Evolutionary conservation across 2,329 filamentous ascomycete genomes (phyloP).

Genomic region (Nothomitra cinnamomea): DNA sequence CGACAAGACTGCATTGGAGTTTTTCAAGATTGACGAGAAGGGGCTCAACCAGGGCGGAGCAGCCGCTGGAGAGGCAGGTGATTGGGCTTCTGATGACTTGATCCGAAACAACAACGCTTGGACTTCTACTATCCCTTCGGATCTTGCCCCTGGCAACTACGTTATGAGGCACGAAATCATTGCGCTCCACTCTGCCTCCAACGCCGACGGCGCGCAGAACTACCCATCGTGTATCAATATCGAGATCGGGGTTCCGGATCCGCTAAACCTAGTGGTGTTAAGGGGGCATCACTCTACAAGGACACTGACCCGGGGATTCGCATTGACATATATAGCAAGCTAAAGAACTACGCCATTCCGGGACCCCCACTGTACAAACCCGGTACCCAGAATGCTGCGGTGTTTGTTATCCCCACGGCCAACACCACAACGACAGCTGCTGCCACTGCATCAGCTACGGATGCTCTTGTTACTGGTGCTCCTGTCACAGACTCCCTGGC

Average conservation of each 20-base stretch:
- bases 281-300: conserved; percentile 30
- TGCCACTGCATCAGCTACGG: background rate
- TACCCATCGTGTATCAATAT: conserved; percentile 44
- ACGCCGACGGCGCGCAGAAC: conserved; percentile 32
- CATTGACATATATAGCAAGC: conserved; percentile 39
- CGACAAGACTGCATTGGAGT: conserved; percentile 27
- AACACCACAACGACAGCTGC: background rate
- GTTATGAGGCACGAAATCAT: conserved; percentile 39
- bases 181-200: conserved; percentile 30
- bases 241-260: conserved; percentile 23
- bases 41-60: conserved; percentile 13
- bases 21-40: conserved; percentile 31
- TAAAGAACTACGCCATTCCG: conserved; percentile 32
- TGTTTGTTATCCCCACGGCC: background rate
- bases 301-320: conserved; percentile 38
- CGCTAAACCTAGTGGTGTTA: no score
- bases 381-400: background rate
- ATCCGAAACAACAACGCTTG: conserved; percentile 12
- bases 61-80: background rate
- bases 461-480: background rate
- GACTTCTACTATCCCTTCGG: conserved; percentile 29
- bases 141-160: conserved; percentile 33
- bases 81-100: conserved; percentile 20
- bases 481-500: background rate
- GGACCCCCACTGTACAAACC: conserved; percentile 23